Percentiles rank a stretch among this genome's conserved stretches.
Evolutionary conservation across 768 basidiomycete species (phyloP).

Genomic region (Psilocybe cubensis): DNA sequence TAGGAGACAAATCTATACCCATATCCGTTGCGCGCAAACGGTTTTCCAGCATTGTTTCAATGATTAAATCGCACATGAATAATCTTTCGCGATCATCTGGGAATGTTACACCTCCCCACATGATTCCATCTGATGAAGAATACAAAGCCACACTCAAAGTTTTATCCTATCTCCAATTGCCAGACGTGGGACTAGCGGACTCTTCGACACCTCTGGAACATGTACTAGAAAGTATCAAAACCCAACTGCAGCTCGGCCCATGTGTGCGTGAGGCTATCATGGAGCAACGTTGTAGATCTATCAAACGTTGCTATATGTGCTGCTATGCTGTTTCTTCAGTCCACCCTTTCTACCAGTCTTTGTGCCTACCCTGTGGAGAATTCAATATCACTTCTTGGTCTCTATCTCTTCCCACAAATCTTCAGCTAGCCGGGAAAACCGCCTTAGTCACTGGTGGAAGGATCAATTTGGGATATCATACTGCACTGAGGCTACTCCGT

Average conservation of each 20-base stretch:
- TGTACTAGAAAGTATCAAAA: slow-evolving; percentile 22
- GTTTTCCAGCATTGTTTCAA: slow-evolving; percentile 23
- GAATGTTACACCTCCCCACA: slow-evolving; percentile 21
- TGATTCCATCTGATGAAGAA: slow-evolving; percentile 29
- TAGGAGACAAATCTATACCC: slow-evolving; percentile 23
- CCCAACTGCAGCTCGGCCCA: slow-evolving; percentile 18
- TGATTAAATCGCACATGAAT: slow-evolving; percentile 25
- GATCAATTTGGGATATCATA: slow-evolving; percentile 36
- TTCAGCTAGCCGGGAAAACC: slow-evolving; percentile 26
- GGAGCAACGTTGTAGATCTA: background rate
- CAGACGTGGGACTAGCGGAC: slow-evolving; percentile 16
- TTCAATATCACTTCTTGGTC: slow-evolving; percentile 32
- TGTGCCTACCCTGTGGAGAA: slow-evolving; percentile 31
- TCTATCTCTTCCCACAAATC: slow-evolving; percentile 28
- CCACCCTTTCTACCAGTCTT: slow-evolving; percentile 27
- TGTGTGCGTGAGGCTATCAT: slow-evolving; percentile 11
- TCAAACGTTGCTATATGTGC: slow-evolving; percentile 29
- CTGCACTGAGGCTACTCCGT: slow-evolving; percentile 33
- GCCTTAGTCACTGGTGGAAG: slow-evolving; percentile 38
- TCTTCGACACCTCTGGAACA: slow-evolving; percentile 18
- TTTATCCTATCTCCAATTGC: slow-evolving; percentile 27
- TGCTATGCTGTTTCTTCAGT: slow-evolving; percentile 20
- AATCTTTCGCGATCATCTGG: slow-evolving; percentile 16
- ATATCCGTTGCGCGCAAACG: slow-evolving; percentile 25
- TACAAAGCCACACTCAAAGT: slow-evolving; percentile 29